Conservation (phyloP, 1,139 yeast species). For the Yamadazyma dushanensis region DNA sequence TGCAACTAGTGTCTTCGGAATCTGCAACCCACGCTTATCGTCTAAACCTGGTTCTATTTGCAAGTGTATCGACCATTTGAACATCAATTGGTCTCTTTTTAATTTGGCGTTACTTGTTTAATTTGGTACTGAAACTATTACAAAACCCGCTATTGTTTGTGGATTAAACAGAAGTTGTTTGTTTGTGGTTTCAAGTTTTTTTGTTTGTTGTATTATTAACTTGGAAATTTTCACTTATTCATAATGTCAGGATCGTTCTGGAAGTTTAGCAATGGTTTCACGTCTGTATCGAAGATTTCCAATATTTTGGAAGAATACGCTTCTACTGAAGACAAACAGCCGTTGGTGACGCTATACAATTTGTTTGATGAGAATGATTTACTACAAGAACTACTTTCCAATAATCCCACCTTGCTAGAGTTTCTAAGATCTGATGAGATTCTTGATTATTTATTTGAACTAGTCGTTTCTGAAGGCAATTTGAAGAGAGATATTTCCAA, state of each 20-base stretch:
- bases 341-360: conserved; percentile 48
- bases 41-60: too few species aligned
- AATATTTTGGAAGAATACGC: conserved; percentile 63
- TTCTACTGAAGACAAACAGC: conserved; percentile 21
- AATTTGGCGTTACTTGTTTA: neutral
- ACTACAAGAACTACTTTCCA: conserved; percentile 78
- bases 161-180: neutral
- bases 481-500: conserved; percentile 2
- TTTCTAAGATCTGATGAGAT: conserved; percentile 76
- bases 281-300: conserved; percentile 72
- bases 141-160: too few species aligned
- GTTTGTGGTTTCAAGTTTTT: neutral
- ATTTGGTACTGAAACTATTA: neutral
- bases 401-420: conserved; percentile 79
- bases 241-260: conserved; percentile 84
- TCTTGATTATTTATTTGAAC: conserved; percentile 62
- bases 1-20: neutral
- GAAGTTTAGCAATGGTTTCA: conserved; percentile 86
- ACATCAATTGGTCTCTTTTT: neutral
- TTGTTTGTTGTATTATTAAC: neutral
- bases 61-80: too few species aligned
- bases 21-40: too few species aligned
- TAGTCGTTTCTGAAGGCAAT: conserved; percentile 54
- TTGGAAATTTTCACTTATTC: neutral
- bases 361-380: conserved; percentile 84